Percentiles rank a stretch among this genome's conserved stretches.
These are phyloP conservation scores for Nitzschia sp. DNA, from an alignment of 108 stramenopile genomes.

Conservation along the genomic window DNA sequence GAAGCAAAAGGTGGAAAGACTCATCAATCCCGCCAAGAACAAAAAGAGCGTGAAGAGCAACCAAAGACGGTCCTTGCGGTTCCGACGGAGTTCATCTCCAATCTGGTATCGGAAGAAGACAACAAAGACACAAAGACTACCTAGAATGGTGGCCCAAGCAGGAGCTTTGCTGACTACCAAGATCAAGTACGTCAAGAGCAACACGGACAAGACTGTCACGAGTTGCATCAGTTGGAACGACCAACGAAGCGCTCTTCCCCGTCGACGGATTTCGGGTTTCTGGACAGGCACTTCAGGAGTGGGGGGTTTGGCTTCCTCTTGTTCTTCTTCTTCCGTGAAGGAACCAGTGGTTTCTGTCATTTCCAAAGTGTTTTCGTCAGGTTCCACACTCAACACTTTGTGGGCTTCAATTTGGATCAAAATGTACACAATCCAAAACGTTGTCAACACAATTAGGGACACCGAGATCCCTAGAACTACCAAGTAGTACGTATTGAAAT, in stretches of 20 bases:
- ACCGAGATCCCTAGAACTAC: constrained; percentile 20
- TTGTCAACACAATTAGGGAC: constrained; percentile 14
- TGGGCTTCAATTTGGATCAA: constrained; percentile 35
- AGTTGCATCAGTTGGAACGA: constrained; percentile 32
- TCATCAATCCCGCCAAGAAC: constrained; percentile 38
- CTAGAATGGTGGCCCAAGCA: constrained; percentile 18
- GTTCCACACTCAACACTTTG: constrained; percentile 21
- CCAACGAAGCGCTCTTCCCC: constrained; percentile 8
- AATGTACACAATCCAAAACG: constrained; percentile 28
- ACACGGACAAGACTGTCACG: constrained; percentile 13
- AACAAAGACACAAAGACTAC: constrained; percentile 29
- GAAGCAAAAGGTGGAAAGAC: constrained; percentile 28
- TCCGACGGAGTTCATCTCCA: constrained; percentile 44
- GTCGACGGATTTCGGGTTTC: not conserved
- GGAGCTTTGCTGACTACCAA: constrained; percentile 33
- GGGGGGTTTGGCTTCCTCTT: not conserved
- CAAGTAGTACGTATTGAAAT: constrained; percentile 12
- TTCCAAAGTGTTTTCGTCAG: not conserved
- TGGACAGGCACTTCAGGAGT: not conserved
- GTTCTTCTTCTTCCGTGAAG: constrained; percentile 9
- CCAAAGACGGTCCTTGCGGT: constrained; percentile 39
- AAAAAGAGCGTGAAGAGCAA: constrained; percentile 39
- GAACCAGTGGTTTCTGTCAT: constrained; percentile 8
- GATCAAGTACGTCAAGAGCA: constrained; percentile 43
- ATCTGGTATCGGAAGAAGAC: constrained; percentile 40